Base-by-base conservation (phyloP, 2,329 filamentous ascomycete species). In the Mycosphaerella sp. region DNA sequence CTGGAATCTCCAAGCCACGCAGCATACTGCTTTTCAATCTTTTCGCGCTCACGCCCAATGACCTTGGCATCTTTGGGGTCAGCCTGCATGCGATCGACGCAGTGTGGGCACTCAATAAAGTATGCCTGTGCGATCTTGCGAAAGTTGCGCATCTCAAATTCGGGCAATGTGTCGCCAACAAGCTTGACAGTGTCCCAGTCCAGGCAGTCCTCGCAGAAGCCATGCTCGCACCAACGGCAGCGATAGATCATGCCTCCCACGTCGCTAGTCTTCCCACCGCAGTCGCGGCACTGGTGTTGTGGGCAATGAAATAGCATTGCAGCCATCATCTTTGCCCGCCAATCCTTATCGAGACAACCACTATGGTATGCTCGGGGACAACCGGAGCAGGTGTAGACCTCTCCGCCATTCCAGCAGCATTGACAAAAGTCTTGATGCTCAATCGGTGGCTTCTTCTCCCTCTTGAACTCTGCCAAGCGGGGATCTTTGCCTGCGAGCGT, bases 171-270 rank as follows among this genome's bases (percentile, higher is more conserved):
- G 18, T 77, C 72, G 8, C 76, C 79, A 10, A 82, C 61, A 0
- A 82, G 71, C 3, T 69, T 67, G 0, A 73, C 71, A 2, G 68
- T 67, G 3, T 76, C 70, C 66, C 76, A 81, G 42, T 81, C 73
- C 0, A 82, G 61, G 58, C 79, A 82, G 40, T 81, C 75, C 49
- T 83, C 79, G 58, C 80, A 84, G 58, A 72, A 81, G 0, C 74
- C 78, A 2, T 66, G 66, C 25, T 76, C 72, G 55, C 80, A 84
- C 70, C 72, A 79, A 7, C 76, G 70, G 59, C 79, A 82, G 17
- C 75, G 71, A 61, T 74, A 76, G 21, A 77, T 69, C 50, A 78
- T 64, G 10, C 74, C 75, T 1, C 74, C 75, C 2, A 72, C 74
- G 30, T 75, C 71, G 0, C 64, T 64, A 0, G 78, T 78, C 50